Evolutionary conservation across 2,329 filamentous ascomycete species (phyloP), one percentile per base, ranked within the genome.

Genomic region (Fusarium torulosum): DNA sequence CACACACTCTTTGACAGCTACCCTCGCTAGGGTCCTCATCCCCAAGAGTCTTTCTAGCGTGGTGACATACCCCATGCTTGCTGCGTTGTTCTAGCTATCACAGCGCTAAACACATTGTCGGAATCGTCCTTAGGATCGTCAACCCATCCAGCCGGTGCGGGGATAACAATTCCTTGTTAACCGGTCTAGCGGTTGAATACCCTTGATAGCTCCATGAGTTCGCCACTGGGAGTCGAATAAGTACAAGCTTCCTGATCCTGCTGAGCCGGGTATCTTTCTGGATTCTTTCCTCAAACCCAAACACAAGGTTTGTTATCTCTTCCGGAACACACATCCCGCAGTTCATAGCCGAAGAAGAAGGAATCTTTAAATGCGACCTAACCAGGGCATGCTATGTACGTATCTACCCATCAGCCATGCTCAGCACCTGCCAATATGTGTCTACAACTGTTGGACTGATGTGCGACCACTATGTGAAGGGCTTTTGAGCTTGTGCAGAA

Each of bases 21-120:
- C 53, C 50, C 15, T 56, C 46, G 46, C 35, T 40, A 44, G 63
- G 53, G 50, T 65, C 50, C 27, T 59, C 41, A 54, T 61, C 71
- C 71, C 65, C 57, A 61, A 53, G 20, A 60, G 37, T 46, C 55
- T 57, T 53, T 59, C 62, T 74, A 74, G 72, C 60, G 66, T 62
- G 53, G 69, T 73, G 70, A 74, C 57, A 61, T 44, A 56, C 47
- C 46, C 42, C 41, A 63, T 54, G 57, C 66, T 59, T 72, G 72
- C 57, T 64, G 69, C 67, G 54, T 73, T 62, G 63, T 67, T 64
- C 64, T 57, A 63, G 58, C 57, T 67, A 72, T 74, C 70, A 74
- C 67, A 70, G 59, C 71, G 69, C 70, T 73, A 74, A 58, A 74
- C 62, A 69, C 60, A 73, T 65, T 74, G 63, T 73, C 72, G 70